A percentile compares a stretch with the other conserved stretches of the same genome.
These are phyloP conservation scores for Candida tibetensis DNA, from an alignment of 805 yeast species.

Conservation along the genomic window DNA sequence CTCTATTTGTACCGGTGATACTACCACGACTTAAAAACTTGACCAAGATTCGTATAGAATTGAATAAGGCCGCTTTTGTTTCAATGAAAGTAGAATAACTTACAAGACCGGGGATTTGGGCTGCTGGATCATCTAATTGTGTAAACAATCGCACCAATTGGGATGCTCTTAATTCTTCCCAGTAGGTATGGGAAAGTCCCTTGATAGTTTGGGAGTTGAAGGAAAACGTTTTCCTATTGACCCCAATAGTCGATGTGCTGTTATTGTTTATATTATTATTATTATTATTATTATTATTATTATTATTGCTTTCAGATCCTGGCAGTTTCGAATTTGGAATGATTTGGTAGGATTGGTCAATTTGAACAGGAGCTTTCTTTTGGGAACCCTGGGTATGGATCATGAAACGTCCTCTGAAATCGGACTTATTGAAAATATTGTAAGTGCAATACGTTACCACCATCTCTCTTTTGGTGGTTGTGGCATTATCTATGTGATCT, in stretches of 20 bases:
- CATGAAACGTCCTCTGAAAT: constrained; percentile 63
- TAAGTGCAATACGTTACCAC: constrained; percentile 61
- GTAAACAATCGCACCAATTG: constrained; percentile 52
- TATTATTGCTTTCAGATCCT: not conserved
- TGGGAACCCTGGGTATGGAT: constrained; percentile 17
- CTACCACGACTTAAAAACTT: constrained; percentile 47
- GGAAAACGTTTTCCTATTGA: constrained; percentile 13
- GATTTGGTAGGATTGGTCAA: constrained; percentile 35
- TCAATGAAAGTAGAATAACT: constrained; percentile 41
- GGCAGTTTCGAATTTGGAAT: constrained; percentile 10
- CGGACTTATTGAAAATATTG: constrained; percentile 72
- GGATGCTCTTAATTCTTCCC: constrained; percentile 65
- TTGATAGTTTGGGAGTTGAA: constrained; percentile 18
- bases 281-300: not conserved
- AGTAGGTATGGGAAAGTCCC: constrained; percentile 25
- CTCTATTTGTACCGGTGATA: constrained; percentile 42
- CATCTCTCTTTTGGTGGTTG: constrained; percentile 23
- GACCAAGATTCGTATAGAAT: constrained; percentile 39
- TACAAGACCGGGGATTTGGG: constrained; percentile 59
- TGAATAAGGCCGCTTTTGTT: constrained; percentile 11
- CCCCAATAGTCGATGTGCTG: not conserved
- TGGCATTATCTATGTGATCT: constrained; percentile 5
- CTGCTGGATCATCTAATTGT: constrained; percentile 51
- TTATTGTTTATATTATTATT: not conserved
- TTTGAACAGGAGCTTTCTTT: constrained; percentile 21